Conservation (phyloP, 805 yeast species). For the Diddensiella santjacobensis region DNA sequence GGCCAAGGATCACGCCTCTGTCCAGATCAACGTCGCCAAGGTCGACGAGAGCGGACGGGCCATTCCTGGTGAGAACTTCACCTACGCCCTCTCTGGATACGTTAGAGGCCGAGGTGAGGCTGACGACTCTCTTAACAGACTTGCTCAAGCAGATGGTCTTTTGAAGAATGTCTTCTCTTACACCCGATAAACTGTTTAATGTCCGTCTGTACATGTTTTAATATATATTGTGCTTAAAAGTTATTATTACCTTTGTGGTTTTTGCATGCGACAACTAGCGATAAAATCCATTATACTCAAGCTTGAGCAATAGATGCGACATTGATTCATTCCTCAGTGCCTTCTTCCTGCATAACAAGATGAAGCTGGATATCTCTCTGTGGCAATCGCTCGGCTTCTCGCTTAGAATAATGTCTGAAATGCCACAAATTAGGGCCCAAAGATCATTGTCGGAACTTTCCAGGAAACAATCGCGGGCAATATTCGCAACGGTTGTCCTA, state of each 20-base stretch:
- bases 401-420: too few species aligned
- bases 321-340: too few species aligned
- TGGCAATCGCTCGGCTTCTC: too few species aligned
- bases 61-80: conserved; percentile 82
- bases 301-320: conserved; percentile 2
- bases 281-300: conserved; percentile 5
- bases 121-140: conserved; percentile 98
- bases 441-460: too few species aligned
- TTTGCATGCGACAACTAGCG: neutral
- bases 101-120: conserved; percentile 99
- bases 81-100: conserved; percentile 96
- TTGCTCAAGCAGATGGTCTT: conserved; percentile 98
- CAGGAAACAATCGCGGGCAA: too few species aligned
- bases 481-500: too few species aligned
- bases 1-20: conserved; percentile 99
- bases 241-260: neutral
- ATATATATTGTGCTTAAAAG: neutral
- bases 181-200: conserved; percentile 31
- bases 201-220: neutral
- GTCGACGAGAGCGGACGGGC: conserved; percentile 97
- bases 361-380: too few species aligned
- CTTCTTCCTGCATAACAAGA: too few species aligned
- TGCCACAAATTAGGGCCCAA: too few species aligned
- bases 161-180: conserved; percentile 63
- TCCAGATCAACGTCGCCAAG: conserved; percentile 97